Conservation (phyloP, 2,329 filamentous ascomycete species). For the Harringtonia aguacate region DNA sequence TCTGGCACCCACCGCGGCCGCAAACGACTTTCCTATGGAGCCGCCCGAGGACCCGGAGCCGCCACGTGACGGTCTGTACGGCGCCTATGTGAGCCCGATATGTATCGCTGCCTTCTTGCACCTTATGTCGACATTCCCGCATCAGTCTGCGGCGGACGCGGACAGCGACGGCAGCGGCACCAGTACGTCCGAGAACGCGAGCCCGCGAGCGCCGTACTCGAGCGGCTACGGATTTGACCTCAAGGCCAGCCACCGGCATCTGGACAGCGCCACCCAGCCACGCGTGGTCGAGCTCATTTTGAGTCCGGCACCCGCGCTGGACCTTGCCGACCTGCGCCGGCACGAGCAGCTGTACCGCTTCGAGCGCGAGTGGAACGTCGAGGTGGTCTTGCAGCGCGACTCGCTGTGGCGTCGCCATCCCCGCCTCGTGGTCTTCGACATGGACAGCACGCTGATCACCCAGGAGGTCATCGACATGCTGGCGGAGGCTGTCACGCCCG, state of each 20-base stretch:
- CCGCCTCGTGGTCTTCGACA: conserved; percentile 88
- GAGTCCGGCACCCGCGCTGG: conserved; percentile 47
- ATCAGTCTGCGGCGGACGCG: conserved; percentile 30
- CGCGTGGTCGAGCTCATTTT: conserved; percentile 57
- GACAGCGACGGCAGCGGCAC: background rate
- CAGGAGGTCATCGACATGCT: conserved; percentile 97
- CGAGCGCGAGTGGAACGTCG: conserved; percentile 81
- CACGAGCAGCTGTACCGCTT: conserved; percentile 77
- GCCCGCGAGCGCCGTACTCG: background rate
- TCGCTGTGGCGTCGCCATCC: conserved; percentile 68
- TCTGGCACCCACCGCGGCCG: conserved; percentile 45
- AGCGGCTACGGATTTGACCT: conserved; percentile 28
- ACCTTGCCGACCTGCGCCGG: conserved; percentile 60
- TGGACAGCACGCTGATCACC: conserved; percentile 95
- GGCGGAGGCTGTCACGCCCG: conserved; percentile 62
- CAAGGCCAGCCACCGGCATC: conserved; percentile 51
- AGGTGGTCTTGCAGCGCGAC: conserved; percentile 68
- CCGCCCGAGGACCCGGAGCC: conserved; percentile 10
- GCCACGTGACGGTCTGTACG: conserved; percentile 53
- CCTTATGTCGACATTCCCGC: conserved; percentile 52
- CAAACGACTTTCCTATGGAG: conserved; percentile 25
- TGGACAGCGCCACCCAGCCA: conserved; percentile 50
- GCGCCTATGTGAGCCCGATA: conserved; percentile 53
- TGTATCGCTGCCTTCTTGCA: conserved; percentile 57
- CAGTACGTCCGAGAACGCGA: background rate